Conservation (phyloP, 139 green algal species). For the Asterochloris erici region DNA sequence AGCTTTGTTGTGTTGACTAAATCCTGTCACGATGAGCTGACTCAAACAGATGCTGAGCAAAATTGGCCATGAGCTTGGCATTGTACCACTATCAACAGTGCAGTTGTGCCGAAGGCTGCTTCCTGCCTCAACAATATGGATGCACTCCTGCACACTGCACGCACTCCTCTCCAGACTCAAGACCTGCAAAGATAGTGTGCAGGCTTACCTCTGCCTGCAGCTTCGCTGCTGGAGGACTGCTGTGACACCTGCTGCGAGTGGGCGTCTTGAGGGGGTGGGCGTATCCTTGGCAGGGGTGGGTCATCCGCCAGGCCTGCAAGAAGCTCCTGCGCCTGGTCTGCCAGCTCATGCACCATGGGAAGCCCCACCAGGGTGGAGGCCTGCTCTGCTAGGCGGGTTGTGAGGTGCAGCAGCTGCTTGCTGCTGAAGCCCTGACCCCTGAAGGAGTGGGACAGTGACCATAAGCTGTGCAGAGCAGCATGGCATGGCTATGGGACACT, state of each 20-base stretch:
- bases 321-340: constrained; percentile 28
- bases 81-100: too few relatives aligned
- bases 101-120: too few relatives aligned
- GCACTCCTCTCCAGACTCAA: neutral
- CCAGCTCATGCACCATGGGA: constrained; percentile 64
- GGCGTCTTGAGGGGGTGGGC: neutral
- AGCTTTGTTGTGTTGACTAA: too few relatives aligned
- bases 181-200: neutral
- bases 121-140: too few relatives aligned
- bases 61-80: too few relatives aligned
- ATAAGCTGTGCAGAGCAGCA: too few relatives aligned
- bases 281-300: constrained; percentile 13
- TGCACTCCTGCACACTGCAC: too few relatives aligned
- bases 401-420: constrained; percentile 42
- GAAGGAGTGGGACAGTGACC: neutral
- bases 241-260: neutral
- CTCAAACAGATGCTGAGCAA: too few relatives aligned
- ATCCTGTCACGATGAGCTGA: too few relatives aligned
- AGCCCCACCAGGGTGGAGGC: constrained; percentile 31
- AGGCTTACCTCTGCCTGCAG: neutral
- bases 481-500: too few relatives aligned
- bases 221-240: neutral
- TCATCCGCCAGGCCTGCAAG: constrained; percentile 5
- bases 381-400: constrained; percentile 23
- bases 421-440: constrained; percentile 26